These are phyloP conservation scores for Phytophthora citricola DNA, from an alignment of 352 stramenopile species.

Conservation along the genomic window DNA sequence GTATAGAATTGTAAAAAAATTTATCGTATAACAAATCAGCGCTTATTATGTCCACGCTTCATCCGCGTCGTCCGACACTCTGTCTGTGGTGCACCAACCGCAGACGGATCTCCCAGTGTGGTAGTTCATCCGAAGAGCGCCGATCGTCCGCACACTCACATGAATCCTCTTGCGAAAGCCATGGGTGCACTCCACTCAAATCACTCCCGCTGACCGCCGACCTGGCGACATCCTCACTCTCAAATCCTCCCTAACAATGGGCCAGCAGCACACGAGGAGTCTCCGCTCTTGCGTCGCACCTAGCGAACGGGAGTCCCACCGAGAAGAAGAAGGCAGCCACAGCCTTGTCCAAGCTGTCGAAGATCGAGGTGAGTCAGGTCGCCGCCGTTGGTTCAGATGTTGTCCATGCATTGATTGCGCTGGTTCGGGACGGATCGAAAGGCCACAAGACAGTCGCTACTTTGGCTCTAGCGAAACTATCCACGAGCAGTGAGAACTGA, in stretches of 20 bases:
- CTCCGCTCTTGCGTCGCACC: not conserved
- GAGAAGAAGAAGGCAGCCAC: conserved; percentile 7
- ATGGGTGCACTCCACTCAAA: no score
- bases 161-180: no score
- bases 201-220: no score
- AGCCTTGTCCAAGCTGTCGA: not conserved
- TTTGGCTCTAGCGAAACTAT: conserved; percentile 19
- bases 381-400: not conserved
- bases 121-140: no score
- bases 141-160: no score
- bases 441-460: conserved; percentile 14
- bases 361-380: not conserved
- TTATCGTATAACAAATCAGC: no score
- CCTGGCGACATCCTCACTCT: no score
- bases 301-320: not conserved
- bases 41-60: no score
- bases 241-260: not conserved
- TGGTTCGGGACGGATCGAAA: conserved; percentile 7
- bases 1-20: no score
- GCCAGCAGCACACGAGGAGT: conserved; percentile 2
- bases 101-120: no score
- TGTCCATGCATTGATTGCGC: conserved; percentile 10
- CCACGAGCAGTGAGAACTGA: conserved; percentile 2
- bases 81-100: no score
- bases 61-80: no score